Evolutionary conservation across 441 rosid species (phyloP), one percentile per base, ranked within the genome.

Genomic region (Populus hybrid): DNA sequence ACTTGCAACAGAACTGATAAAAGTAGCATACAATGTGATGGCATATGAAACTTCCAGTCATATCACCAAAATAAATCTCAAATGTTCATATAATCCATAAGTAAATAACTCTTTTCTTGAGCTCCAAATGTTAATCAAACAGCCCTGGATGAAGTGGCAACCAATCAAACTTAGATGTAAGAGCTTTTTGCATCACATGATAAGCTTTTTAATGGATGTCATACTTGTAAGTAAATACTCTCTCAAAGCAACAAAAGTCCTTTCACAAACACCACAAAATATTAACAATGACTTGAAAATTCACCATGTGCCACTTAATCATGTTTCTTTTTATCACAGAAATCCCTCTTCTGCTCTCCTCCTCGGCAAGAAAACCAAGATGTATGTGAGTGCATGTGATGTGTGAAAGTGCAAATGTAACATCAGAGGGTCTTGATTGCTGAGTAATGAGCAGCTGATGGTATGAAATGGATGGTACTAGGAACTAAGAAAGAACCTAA

Each of bases 101-200:
- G 12, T 18, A 72, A 14, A 53, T 18, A 16, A 69, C 12, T 8
- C 10, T 69, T 20, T 36, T 34, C 57, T 46, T 4, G 18, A 14
- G 57, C 18, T 12, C 57, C 57, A 46, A 5, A 14, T 14, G 57
- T 14, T 46, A 46, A 46, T 14, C 57, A 46, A 46, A 46, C 20
- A 14, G 20, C 18, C 57, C 57, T 12, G 20, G 18, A 46, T 46
- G 20, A 46, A 46, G 57, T 46, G 73, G 72, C 8, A 30, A 68
- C 38, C 59, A 59, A 30, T 69, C 68, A 35, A 46, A 75, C 72
- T 68, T 46, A 50, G 57, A 75, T 67, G 65, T 5, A 40, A 34
- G 78, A 66, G 46, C 66, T 46, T 73, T 24, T 46, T 20, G 21
- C 16, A 28, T 11, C 1, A 11, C 10, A 32, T 46, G 53, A 46